Conservation (phyloP, 345 rosid species). For the Melaleuca quinquenervia region DNA sequence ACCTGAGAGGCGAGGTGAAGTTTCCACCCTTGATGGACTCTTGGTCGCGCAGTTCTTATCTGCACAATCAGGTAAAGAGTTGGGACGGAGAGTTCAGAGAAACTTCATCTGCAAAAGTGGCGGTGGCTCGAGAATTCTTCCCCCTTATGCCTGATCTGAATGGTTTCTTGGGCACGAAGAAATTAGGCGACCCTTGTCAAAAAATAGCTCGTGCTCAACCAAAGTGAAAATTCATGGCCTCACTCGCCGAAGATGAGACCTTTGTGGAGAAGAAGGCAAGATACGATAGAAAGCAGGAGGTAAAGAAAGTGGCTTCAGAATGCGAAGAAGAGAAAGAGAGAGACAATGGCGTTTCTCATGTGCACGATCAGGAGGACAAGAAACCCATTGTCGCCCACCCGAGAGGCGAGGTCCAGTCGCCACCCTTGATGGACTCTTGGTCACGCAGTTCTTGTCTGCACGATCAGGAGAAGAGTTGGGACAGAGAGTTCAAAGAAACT, state of each 20-base stretch:
- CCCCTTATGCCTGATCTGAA: not conserved
- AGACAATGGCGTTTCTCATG: not conserved
- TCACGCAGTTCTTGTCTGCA: not conserved
- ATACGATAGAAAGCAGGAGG: not conserved
- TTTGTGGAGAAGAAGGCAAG: not conserved
- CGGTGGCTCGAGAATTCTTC: not conserved
- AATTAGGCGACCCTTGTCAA: no score
- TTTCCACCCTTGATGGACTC: not conserved
- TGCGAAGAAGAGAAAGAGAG: not conserved
- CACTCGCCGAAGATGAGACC: not conserved
- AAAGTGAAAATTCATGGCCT: not conserved
- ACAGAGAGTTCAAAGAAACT: not conserved
- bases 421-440: not conserved
- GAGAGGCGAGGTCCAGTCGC: no score
- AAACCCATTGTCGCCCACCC: no score
- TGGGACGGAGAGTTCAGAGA: not conserved
- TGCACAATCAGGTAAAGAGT: not conserved
- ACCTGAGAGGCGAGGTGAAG: not conserved
- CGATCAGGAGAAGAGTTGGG: not conserved
- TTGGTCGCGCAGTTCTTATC: no score
- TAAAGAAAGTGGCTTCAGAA: not conserved
- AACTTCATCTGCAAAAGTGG: not conserved
- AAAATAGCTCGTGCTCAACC: not conserved
- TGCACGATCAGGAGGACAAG: not conserved
- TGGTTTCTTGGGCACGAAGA: no score